phyloP scores from a whole-genome alignment of 2,329 filamentous ascomycete species.

The Fusarium poae region DNA sequence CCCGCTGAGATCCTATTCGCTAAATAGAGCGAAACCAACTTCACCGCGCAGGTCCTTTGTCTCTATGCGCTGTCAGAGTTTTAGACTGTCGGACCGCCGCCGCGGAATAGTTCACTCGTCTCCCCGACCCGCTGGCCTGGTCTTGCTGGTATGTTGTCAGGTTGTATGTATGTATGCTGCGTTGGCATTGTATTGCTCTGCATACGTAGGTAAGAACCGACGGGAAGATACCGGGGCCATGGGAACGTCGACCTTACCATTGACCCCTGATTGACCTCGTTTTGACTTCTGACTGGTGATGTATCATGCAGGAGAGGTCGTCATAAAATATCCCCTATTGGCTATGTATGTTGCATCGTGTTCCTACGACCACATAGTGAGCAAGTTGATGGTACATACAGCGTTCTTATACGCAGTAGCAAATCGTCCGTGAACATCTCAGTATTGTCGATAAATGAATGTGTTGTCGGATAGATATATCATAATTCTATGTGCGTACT shows the following conservation, averaged over 20 bases:
- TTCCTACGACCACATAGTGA: constrained; percentile 10
- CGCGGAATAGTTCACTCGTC: constrained; percentile 28
- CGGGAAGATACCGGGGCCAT: constrained; percentile 25
- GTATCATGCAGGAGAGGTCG: constrained; percentile 47
- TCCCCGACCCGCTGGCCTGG: constrained; percentile 36
- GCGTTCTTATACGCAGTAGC: background rate
- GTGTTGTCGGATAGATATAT: background rate
- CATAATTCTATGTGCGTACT: constrained; percentile 18
- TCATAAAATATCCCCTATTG: constrained; percentile 19
- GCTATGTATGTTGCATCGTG: constrained; percentile 19
- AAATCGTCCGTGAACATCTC: background rate
- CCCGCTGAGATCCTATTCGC: constrained; percentile 35
- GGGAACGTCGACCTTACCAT: constrained; percentile 15
- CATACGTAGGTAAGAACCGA: constrained; percentile 4
- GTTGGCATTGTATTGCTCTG: constrained; percentile 32
- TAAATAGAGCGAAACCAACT: constrained; percentile 8
- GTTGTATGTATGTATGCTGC: constrained; percentile 1
- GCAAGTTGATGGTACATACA: background rate
- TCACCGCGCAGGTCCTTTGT: constrained; percentile 6
- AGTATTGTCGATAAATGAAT: background rate
- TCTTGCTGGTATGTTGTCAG: constrained; percentile 3
- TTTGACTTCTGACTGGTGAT: constrained; percentile 20
- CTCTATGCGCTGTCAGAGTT: constrained; percentile 32
- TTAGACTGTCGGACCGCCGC: constrained; percentile 39
- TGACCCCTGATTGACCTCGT: constrained; percentile 18